Evolutionary conservation across 75 land plant genomes (phyloP).

Genomic region (Chamaecyparis obtusa): DNA sequence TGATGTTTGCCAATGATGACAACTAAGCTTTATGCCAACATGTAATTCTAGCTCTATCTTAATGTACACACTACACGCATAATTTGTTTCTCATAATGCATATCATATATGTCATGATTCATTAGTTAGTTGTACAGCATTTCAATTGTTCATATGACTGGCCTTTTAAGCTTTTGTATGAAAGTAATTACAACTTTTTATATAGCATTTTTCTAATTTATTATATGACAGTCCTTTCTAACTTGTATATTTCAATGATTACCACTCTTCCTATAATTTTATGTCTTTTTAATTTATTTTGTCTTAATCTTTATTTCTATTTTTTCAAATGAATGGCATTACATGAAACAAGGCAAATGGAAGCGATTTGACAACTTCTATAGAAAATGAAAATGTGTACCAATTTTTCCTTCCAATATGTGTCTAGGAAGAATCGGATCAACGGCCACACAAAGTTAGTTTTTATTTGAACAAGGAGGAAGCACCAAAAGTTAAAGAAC

Average conservation of each 20-base stretch:
- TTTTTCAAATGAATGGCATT: background rate
- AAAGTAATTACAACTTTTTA: background rate
- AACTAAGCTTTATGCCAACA: no score
- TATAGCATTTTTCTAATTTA: background rate
- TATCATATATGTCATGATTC: background rate
- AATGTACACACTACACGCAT: background rate
- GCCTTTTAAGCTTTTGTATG: background rate
- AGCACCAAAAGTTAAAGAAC: constrained; percentile 16
- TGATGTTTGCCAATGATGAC: no score
- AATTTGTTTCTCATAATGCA: background rate
- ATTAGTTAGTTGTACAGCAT: background rate
- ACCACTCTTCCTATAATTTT: background rate
- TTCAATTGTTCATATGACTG: background rate
- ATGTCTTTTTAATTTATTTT: background rate
- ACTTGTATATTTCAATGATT: background rate
- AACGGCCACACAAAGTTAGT: constrained; percentile 43
- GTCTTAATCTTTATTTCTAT: background rate
- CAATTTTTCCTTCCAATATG: background rate
- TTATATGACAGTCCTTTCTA: background rate
- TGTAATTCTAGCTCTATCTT: background rate
- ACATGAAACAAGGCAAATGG: background rate
- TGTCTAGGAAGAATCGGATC: constrained; percentile 34
- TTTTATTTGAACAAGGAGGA: constrained; percentile 31
- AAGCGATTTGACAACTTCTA: background rate
- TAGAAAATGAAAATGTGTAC: background rate